Base-by-base conservation (phyloP, 2,329 filamentous ascomycete species). In the Aureobasidium sp. region DNA sequence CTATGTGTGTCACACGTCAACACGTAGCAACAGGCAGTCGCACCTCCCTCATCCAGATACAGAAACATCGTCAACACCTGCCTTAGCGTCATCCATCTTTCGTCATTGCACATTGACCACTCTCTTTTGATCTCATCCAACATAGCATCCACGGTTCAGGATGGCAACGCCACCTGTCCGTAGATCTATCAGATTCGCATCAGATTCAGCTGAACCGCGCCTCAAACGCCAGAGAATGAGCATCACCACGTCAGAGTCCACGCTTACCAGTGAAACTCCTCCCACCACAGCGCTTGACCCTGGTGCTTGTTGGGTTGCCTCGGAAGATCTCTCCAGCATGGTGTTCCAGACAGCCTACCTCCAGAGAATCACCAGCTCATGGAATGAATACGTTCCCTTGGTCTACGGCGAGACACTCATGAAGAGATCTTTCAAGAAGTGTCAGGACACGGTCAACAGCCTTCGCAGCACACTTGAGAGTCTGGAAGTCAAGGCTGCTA, bases 241-340 rank as follows among this genome's bases (percentile, higher is more conserved):
- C 39, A 44, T 39, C 27, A 20, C 1, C 17, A 46, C 53, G 3
- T 57, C 53, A 12, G n/a, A n/a, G 5, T 57, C 41, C 8, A 57
- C 39, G 3, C 39, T 46, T 10, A 4, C 29, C 3, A 5, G 20
- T 13, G 39, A 23, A 3, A 17, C 10, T n/a, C 12, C 27, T 6
- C 23, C 1, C 17, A 1, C 17, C 13, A 1, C 27, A 3, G 23
- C 7, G 2, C 12, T 12, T 5, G 29, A 13, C 3, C 39, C 23
- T 1, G 17, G 15, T 12, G 13, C 23, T 13, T 42, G 17, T 41
- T 34, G 8, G 13, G 36, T 57, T 2, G 17, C 27, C 3, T 34
- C 37, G 5, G 53, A 57, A 5, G 53, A 57, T 15, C 41, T 57
- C n/a, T 32, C 39, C 17, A 57, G 53, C 39, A 57, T 57, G 39